Conservation (phyloP, 768 basidiomycete species). For the Psilocybe azurescens region DNA sequence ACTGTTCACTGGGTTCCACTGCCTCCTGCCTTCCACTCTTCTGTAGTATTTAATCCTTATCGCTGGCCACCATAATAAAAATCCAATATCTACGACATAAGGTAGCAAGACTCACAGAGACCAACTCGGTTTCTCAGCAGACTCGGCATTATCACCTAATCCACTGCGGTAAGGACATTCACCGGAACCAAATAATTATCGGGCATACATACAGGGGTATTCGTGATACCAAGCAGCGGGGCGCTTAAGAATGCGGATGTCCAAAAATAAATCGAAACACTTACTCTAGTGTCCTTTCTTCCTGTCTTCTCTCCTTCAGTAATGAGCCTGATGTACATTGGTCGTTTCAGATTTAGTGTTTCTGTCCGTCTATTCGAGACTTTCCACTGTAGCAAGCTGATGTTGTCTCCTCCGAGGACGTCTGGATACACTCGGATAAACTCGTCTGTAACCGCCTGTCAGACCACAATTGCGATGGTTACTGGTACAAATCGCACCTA, state of each 20-base stretch:
- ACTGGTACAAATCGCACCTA: constrained; percentile 10
- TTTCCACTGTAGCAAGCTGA: no score
- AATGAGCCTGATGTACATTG: not conserved
- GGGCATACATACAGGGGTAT: constrained; percentile 1
- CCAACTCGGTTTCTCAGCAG: not conserved
- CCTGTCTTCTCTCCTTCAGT: not conserved
- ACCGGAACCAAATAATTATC: constrained; percentile 10
- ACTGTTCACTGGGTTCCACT: not conserved
- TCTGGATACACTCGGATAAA: not conserved
- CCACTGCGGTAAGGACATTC: not conserved
- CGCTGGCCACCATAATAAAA: no score
- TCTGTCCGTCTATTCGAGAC: not conserved
- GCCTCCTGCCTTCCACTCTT: not conserved
- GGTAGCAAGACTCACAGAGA: not conserved
- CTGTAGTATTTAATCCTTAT: no score
- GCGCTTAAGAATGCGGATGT: constrained; percentile 13
- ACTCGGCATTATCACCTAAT: not conserved
- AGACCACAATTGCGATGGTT: constrained; percentile 6
- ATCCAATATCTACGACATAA: no score
- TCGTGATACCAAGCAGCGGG: not conserved
- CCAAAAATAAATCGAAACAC: constrained; percentile 3
- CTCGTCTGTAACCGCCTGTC: not conserved
- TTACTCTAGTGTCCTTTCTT: not conserved
- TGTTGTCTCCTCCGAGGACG: no score
- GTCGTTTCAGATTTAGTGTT: not conserved